phyloP scores from a whole-genome alignment of 495 filamentous ascomycete species.

The Penicillium subrubescens region DNA sequence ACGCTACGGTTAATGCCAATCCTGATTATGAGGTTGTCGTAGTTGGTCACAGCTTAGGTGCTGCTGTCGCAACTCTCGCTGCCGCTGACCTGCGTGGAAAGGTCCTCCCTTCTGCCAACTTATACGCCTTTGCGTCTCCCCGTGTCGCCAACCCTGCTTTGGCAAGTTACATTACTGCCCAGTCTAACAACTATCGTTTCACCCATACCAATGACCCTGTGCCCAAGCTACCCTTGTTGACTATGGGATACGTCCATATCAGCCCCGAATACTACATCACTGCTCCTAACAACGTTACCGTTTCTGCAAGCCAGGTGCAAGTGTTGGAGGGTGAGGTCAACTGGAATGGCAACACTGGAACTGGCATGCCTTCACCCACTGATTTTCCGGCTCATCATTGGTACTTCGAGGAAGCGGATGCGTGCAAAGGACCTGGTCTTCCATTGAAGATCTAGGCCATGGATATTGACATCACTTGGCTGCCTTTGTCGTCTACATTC shows the following conservation, averaged over 20 bases:
- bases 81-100: constrained; percentile 56
- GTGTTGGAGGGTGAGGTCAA: constrained; percentile 38
- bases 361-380: constrained; percentile 22
- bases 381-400: constrained; percentile 41
- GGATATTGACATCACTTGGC: background rate
- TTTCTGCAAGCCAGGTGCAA: constrained; percentile 36
- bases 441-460: constrained; percentile 18
- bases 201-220: constrained; percentile 67
- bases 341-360: constrained; percentile 45
- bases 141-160: constrained; percentile 61
- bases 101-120: constrained; percentile 36
- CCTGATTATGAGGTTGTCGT: constrained; percentile 55
- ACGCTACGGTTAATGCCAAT: constrained; percentile 31
- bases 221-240: constrained; percentile 59
- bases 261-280: constrained; percentile 65
- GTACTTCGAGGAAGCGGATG: constrained; percentile 47
- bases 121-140: constrained; percentile 70
- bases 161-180: constrained; percentile 53
- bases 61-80: constrained; percentile 60
- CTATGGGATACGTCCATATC: constrained; percentile 59
- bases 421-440: constrained; percentile 25
- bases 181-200: constrained; percentile 60
- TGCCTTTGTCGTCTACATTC: background rate
- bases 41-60: constrained; percentile 68
- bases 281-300: constrained; percentile 33